These are phyloP conservation scores for Penstemon barbatus DNA, from an alignment of 257 asterid species.

Conservation along the genomic window DNA sequence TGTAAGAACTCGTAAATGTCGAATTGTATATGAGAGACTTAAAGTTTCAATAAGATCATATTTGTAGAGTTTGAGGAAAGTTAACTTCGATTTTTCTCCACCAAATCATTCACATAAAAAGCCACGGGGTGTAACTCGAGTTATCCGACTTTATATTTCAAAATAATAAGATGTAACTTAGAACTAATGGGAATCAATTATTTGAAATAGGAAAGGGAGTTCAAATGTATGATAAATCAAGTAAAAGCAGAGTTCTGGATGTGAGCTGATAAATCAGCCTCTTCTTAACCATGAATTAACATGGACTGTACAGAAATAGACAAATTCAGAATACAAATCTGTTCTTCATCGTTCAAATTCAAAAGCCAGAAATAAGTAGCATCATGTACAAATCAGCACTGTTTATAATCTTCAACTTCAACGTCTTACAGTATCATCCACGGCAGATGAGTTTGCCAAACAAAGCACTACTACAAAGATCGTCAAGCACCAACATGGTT, in stretches of 20 bases:
- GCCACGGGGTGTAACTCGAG: no score
- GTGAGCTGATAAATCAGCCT: conserved; percentile 1
- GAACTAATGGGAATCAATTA: not conserved
- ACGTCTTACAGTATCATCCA: conserved; percentile 6
- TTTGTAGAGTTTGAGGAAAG: no score
- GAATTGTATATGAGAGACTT: no score
- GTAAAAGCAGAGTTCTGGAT: conserved; percentile 9
- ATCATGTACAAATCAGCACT: conserved; percentile 35
- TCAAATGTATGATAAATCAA: conserved; percentile 2
- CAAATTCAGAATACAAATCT: conserved; percentile 10
- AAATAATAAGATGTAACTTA: no score
- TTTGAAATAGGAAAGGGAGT: not conserved
- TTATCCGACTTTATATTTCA: no score
- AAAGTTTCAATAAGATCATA: no score
- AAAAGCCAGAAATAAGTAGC: conserved; percentile 31
- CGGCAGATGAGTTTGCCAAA: conserved; percentile 19
- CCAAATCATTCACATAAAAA: no score
- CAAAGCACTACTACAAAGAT: not conserved
- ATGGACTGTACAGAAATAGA: conserved; percentile 5
- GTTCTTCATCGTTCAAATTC: conserved; percentile 24
- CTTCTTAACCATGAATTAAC: not conserved
- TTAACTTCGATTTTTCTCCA: no score
- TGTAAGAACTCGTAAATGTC: no score
- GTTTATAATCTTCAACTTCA: conserved; percentile 2
- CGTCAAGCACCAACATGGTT: conserved; percentile 6